phyloP scores from a whole-genome alignment of 148 eudicot species.

The Linanthus parryae region DNA sequence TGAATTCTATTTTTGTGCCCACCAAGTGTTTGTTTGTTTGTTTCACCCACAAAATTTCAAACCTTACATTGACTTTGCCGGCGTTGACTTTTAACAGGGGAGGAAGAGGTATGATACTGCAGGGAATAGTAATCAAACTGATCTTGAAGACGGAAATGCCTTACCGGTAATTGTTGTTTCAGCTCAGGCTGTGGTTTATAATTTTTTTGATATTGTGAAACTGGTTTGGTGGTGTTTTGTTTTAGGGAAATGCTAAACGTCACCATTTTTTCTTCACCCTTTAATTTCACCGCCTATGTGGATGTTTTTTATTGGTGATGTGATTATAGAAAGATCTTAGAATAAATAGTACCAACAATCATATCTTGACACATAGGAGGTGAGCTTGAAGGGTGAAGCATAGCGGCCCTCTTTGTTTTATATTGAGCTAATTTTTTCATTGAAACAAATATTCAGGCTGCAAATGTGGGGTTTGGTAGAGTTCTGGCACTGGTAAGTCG shows the following conservation, averaged over 20 bases:
- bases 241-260: neutral
- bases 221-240: neutral
- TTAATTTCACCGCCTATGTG: neutral
- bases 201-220: neutral
- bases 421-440: constrained; percentile 16
- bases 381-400: neutral
- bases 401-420: neutral
- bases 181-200: neutral
- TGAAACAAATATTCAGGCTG: constrained; percentile 54
- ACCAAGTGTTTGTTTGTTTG: constrained; percentile 54
- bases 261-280: neutral
- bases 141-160: constrained; percentile 72
- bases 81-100: constrained; percentile 2
- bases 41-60: constrained; percentile 70
- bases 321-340: neutral
- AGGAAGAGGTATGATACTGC: constrained; percentile 32
- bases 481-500: constrained; percentile 70
- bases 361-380: neutral
- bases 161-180: constrained; percentile 35
- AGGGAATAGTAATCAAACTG: constrained; percentile 36
- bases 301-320: neutral
- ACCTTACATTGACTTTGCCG: constrained; percentile 14
- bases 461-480: constrained; percentile 71
- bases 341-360: neutral
- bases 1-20: neutral